A percentile compares a stretch with the other conserved stretches of the same genome.
Evolutionary conservation across 176 grass and related monocot genomes (phyloP).

Genomic region (Eremochloa ophiuroides): DNA sequence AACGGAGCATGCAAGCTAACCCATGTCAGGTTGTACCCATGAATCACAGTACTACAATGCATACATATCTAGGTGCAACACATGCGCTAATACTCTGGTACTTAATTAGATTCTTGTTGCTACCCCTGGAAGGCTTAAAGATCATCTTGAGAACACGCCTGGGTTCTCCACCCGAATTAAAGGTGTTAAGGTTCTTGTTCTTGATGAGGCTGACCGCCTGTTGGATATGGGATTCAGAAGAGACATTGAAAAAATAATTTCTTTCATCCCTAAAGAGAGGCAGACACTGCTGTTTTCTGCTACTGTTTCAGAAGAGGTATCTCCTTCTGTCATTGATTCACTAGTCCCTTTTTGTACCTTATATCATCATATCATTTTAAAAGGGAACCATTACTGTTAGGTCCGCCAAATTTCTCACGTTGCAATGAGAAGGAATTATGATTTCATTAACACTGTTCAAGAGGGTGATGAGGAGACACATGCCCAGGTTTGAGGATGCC

Average conservation of each 20-base stretch:
- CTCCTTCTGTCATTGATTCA: slow-evolving; percentile 12
- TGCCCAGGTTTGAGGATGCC: slow-evolving; percentile 51
- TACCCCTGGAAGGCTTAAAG: slow-evolving; percentile 85
- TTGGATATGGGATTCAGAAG: slow-evolving; percentile 96
- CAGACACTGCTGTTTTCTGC: slow-evolving; percentile 97
- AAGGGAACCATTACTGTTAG: slow-evolving; percentile 37
- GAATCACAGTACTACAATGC: not conserved
- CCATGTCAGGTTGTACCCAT: slow-evolving; percentile 74
- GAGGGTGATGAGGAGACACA: slow-evolving; percentile 92
- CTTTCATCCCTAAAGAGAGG: slow-evolving; percentile 75
- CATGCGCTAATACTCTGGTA: slow-evolving; percentile 23
- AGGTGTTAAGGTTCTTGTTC: slow-evolving; percentile 85
- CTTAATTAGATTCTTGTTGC: slow-evolving; percentile 79
- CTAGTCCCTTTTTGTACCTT: slow-evolving; percentile 4
- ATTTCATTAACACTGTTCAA: slow-evolving; percentile 88
- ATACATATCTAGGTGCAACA: slow-evolving; percentile 1
- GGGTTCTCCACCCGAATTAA: slow-evolving; percentile 74
- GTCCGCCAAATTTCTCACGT: slow-evolving; percentile 74
- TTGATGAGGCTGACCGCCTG: slow-evolving; percentile 95
- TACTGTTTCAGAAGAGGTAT: slow-evolving; percentile 86
- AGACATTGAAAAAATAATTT: slow-evolving; percentile 92
- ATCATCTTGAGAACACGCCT: slow-evolving; percentile 92
- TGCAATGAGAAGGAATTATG: slow-evolving; percentile 75
- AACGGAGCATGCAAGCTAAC: slow-evolving; percentile 66
- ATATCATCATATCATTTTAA: slow-evolving; percentile 16